Evolutionary conservation across 805 yeast genomes (phyloP), one percentile per base, ranked within the genome.

Genomic region (Wickerhamiella cacticola): DNA sequence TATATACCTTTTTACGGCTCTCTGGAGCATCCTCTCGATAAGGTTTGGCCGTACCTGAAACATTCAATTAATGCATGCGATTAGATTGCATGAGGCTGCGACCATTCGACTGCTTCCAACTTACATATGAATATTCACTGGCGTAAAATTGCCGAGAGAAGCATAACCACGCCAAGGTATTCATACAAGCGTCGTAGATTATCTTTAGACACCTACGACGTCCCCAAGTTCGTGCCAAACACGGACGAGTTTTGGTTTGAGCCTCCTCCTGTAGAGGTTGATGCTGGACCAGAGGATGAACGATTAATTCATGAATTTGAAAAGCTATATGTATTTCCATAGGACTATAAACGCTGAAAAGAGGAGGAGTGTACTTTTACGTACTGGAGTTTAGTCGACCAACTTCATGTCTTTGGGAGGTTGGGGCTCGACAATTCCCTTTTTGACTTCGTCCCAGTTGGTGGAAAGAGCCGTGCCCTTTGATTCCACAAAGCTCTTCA

Each of bases 391-490:
- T n/a, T n/a, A n/a, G n/a, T n/a, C n/a, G n/a, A n/a, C n/a, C n/a
- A n/a, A n/a, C 55, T 72, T 78, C 74, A 77, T 72, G 12, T 86
- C 89, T 38, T 78, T 80, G 0, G 95, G 94, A 0, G 94, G 87
- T 21, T 71, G 64, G 2, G 80, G 73, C 56, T 79, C 82, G 39
- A 81, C 82, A 18, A 63, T 70, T 50, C 76, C 77, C 48, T 73
- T 69, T 33, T 75, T 69, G 1, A 94, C 97, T 51, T 86, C 95
- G 9, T 67, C 74, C 99, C 99, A 92, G 60, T 85, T 83, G 3
- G 98, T 92, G 41, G 94, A 84, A 50, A 92, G 68, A 1, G 94
- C 77, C 0, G 98, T 92, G 18, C 99, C 99, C 56, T 83, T 82
- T 56, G 95, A 83, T 64, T 92, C 96, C n/a, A 77, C 71, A 58